Evolutionary conservation across 768 basidiomycete genomes (phyloP).

Genomic region (Xerocomus potaroensis): DNA sequence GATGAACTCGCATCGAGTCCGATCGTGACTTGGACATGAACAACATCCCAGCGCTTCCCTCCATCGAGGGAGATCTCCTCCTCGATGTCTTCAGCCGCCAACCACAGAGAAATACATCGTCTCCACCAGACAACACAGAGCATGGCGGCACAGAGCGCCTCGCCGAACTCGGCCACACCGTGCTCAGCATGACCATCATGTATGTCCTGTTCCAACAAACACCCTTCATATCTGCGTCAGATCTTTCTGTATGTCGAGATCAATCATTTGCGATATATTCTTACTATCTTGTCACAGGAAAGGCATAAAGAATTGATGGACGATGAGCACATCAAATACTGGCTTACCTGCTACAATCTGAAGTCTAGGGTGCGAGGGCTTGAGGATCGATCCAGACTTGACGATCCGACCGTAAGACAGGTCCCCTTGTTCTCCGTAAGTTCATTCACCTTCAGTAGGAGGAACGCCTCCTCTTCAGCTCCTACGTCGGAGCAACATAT

Average conservation of each 20-base stretch:
- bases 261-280: background rate
- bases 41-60: conserved; percentile 45
- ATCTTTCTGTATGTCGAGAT: conserved; percentile 41
- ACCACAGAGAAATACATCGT: conserved; percentile 30
- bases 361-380: conserved; percentile 50
- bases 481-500: conserved; percentile 65
- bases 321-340: conserved; percentile 39
- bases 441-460: conserved; percentile 38
- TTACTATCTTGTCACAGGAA: conserved; percentile 14
- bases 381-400: conserved; percentile 33
- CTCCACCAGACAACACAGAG: conserved; percentile 36
- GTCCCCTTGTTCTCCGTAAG: background rate
- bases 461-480: conserved; percentile 50
- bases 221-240: conserved; percentile 38
- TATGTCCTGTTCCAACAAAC: conserved; percentile 43
- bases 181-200: conserved; percentile 50
- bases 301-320: conserved; percentile 31
- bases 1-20: conserved; percentile 1
- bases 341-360: conserved; percentile 51
- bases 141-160: conserved; percentile 62
- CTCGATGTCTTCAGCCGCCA: conserved; percentile 57
- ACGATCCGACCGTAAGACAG: conserved; percentile 33
- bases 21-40: conserved; percentile 23
- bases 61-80: conserved; percentile 52
- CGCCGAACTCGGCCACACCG: conserved; percentile 50